Percentiles rank a stretch among this genome's conserved stretches.
Conservation (phyloP, 495 filamentous ascomycete species). For the Xylaria nigripes region DNA sequence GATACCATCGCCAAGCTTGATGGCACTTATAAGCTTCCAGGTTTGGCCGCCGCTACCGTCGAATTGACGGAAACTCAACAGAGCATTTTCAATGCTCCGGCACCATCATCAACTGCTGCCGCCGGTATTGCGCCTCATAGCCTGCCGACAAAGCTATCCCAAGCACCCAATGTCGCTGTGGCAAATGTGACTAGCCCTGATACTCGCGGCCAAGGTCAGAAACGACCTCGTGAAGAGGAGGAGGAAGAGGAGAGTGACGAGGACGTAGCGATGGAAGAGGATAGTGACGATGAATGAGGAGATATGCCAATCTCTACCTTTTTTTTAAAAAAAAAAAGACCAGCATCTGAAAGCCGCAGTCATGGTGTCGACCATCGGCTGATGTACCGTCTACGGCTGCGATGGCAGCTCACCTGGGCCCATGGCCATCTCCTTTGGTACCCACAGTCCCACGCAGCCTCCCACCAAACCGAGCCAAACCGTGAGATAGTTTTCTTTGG, state of each 20-base stretch:
- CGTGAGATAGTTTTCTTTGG: constrained; percentile 61
- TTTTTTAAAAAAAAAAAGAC: background rate
- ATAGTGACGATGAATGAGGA: constrained; percentile 48
- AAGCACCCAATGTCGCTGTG: constrained; percentile 33
- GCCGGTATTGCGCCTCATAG: constrained; percentile 35
- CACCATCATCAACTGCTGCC: constrained; percentile 39
- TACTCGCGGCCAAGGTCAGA: constrained; percentile 47
- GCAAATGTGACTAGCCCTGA: constrained; percentile 36
- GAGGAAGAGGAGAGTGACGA: constrained; percentile 47
- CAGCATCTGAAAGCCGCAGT: background rate
- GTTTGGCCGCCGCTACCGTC: constrained; percentile 42
- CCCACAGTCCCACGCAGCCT: constrained; percentile 59
- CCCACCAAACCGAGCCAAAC: constrained; percentile 76
- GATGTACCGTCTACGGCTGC: constrained; percentile 1
- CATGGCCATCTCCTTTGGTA: constrained; percentile 51
- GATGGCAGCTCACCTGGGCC: background rate
- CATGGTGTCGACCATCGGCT: background rate
- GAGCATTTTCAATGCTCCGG: constrained; percentile 68
- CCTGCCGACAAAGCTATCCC: constrained; percentile 32
- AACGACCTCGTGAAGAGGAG: constrained; percentile 64
- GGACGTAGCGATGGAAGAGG: constrained; percentile 69
- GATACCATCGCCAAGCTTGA: constrained; percentile 81
- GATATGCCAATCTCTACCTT: background rate
- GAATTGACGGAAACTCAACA: constrained; percentile 70
- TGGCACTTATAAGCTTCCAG: constrained; percentile 70